Base-by-base conservation (phyloP, 495 filamentous ascomycete genomes). In the Penicillium waksmanii region DNA sequence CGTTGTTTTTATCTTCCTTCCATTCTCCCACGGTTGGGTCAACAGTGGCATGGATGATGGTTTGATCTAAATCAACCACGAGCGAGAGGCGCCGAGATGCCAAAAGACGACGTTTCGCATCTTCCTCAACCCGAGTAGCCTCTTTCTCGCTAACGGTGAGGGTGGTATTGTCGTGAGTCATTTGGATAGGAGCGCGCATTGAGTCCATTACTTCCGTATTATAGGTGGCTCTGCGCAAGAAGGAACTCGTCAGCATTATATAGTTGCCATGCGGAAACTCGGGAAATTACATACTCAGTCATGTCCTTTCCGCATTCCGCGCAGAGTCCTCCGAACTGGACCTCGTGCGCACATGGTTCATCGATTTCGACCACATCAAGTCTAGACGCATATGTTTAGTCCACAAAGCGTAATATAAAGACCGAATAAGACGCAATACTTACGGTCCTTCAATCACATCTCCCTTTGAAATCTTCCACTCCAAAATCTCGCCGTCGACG, bases 41-140 rank as follows among this genome's bases (percentile, higher is more conserved):
- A 65, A 97, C 94, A 49, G 93, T 96, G 15, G 95, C 95, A 72
- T 99, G 95, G 59, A 99, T 98, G 67, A 99, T 95, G 19, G 95
- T 99, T 73, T 97, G 94, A 70, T 99, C 95, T 25, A 99, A 77
- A 80, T 99, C 95, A 61, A 99, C 95, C 23, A 99, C 95, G 18
- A 99, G 79, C 15, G 92, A 96, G 11, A 99, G 82, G 74, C 94
- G 96, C 53, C 87, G 81, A 31, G 84, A 82, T 63, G 86, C 80
- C 27, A 99, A 80, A 19, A 99, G 77, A 18, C 95, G 86, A 43
- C 85, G 83, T 72, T 97, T 96, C 19, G 92, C 82, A 66, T 95
- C 89, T 65, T 92, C 87, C 75, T 98, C 94, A 35, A 91, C 86
- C 51, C 84, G 85, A 35, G 84, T 82, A 18, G 95, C 95, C 73